These are phyloP conservation scores for Populus hybrid DNA, from an alignment of 441 rosid species.

Conservation along the genomic window DNA sequence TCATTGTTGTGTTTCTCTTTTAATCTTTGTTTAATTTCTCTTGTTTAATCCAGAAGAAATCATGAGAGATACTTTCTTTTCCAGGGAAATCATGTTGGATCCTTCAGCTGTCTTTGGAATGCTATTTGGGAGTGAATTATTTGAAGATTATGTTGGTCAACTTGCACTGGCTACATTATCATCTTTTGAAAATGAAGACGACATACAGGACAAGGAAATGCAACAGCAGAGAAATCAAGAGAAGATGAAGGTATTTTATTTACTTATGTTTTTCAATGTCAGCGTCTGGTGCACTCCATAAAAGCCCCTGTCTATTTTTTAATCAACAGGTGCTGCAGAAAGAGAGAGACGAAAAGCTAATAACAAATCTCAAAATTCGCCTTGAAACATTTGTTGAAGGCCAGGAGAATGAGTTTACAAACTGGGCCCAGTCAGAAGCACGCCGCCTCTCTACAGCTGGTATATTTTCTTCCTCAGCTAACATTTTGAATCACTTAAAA, in stretches of 20 bases:
- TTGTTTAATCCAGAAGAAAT: constrained; percentile 4
- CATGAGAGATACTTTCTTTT: constrained; percentile 1
- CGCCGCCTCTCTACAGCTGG: constrained; percentile 68
- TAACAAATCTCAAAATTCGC: constrained; percentile 46
- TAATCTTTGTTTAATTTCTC: constrained; percentile 1
- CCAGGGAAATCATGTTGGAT: constrained; percentile 83
- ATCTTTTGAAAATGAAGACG: constrained; percentile 54
- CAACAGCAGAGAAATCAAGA: constrained; percentile 53
- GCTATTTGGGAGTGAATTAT: constrained; percentile 88
- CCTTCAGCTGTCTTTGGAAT: constrained; percentile 94
- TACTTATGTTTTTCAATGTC: neutral
- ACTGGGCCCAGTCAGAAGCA: constrained; percentile 84
- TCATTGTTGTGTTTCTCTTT: neutral
- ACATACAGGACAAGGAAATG: constrained; percentile 42
- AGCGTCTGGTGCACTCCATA: constrained; percentile 8
- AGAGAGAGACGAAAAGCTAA: constrained; percentile 69
- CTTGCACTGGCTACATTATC: constrained; percentile 75
- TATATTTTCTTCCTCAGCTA: constrained; percentile 20
- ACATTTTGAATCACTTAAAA: neutral
- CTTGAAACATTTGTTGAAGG: constrained; percentile 82
- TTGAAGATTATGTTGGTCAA: constrained; percentile 92
- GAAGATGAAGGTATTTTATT: constrained; percentile 58
- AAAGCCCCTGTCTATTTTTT: neutral
- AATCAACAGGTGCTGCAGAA: constrained; percentile 56
- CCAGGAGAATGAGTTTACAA: constrained; percentile 48